These are phyloP conservation scores for Amphichorda felina DNA, from an alignment of 2,329 filamentous ascomycete genomes.

Conservation along the genomic window DNA sequence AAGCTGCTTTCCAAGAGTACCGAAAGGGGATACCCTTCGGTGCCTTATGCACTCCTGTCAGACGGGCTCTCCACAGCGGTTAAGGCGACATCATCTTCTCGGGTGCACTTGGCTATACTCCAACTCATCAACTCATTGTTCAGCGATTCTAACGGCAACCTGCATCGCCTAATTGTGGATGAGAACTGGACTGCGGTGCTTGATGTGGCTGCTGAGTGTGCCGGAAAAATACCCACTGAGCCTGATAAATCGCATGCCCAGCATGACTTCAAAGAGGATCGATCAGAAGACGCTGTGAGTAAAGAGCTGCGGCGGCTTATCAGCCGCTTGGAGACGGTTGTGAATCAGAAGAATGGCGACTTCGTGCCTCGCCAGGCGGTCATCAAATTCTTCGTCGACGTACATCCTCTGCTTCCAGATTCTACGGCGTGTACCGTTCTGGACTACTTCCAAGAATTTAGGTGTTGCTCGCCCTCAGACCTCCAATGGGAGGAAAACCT, in stretches of 20 bases:
- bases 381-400: constrained; percentile 52
- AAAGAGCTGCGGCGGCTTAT: constrained; percentile 33
- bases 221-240: background rate
- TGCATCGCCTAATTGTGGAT: constrained; percentile 46
- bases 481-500: constrained; percentile 55
- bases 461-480: constrained; percentile 62
- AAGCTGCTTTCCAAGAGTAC: constrained; percentile 49
- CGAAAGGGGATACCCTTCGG: constrained; percentile 45
- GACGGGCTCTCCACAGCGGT: constrained; percentile 43
- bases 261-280: constrained; percentile 3
- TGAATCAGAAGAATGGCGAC: constrained; percentile 31
- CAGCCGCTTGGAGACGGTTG: constrained; percentile 34
- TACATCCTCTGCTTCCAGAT: constrained; percentile 52
- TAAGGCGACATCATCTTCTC: constrained; percentile 28
- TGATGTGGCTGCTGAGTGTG: constrained; percentile 44
- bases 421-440: constrained; percentile 52
- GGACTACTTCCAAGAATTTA: constrained; percentile 55
- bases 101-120: constrained; percentile 33
- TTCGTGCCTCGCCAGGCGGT: constrained; percentile 55
- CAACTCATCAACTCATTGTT: constrained; percentile 45
- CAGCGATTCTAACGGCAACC: constrained; percentile 33
- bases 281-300: constrained; percentile 25
- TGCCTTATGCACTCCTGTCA: constrained; percentile 47
- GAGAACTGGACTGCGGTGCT: constrained; percentile 56
- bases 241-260: constrained; percentile 10